Conservation (phyloP, 495 filamentous ascomycete species). For the Geoglossum glabrum region DNA sequence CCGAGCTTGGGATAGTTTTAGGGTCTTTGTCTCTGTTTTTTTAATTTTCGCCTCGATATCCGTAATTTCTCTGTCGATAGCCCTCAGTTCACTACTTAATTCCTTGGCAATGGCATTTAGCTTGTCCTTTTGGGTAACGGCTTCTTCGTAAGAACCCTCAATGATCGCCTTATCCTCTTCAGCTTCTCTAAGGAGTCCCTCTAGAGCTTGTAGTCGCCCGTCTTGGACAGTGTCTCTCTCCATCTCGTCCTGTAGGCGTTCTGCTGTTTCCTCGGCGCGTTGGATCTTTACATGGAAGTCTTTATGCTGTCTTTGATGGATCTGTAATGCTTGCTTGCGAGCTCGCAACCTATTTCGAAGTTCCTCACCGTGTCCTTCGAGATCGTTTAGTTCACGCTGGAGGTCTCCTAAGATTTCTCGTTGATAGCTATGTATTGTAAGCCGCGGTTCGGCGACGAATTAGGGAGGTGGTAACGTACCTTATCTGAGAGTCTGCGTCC, state of each 20-base stretch:
- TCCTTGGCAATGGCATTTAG: conserved; percentile 24
- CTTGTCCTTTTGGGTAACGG: conserved; percentile 27
- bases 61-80: conserved; percentile 21
- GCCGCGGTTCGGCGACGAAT: neutral
- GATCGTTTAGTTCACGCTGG: conserved; percentile 18
- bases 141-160: conserved; percentile 31
- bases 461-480: conserved; percentile 16
- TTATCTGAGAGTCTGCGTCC: conserved; percentile 47
- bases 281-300: conserved; percentile 35
- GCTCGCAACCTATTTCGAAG: conserved; percentile 24
- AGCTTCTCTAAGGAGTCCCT: conserved; percentile 28
- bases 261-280: conserved; percentile 33
- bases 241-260: conserved; percentile 37
- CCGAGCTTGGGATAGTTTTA: conserved; percentile 28
- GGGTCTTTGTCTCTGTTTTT: conserved; percentile 39
- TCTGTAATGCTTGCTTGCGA: conserved; percentile 23
- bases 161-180: conserved; percentile 27
- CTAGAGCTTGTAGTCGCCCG: conserved; percentile 39
- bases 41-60: conserved; percentile 23
- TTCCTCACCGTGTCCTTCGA: conserved; percentile 21
- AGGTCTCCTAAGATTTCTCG: conserved; percentile 24
- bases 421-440: conserved; percentile 20
- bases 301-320: conserved; percentile 24
- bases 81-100: conserved; percentile 22
- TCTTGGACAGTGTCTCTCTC: conserved; percentile 38